These are phyloP conservation scores for Aureobasidium sp. DNA, from an alignment of 2,329 filamentous ascomycete species.

Conservation along the genomic window DNA sequence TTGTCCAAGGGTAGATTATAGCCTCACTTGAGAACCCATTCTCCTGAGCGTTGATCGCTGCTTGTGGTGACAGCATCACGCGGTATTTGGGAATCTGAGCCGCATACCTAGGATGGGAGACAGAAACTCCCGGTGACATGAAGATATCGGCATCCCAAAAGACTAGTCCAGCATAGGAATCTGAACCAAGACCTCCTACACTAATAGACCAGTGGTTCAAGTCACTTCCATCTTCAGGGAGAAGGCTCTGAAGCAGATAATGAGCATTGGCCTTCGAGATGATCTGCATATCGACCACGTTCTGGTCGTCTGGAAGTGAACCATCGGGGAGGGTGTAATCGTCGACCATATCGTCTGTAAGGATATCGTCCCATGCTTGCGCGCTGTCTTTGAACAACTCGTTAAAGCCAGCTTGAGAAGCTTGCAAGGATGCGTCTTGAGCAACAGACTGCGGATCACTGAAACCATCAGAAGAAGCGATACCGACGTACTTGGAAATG, in stretches of 20 bases:
- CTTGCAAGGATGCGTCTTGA: conserved; percentile 44
- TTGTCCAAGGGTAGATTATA: conserved; percentile 60
- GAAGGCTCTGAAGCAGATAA: conserved; percentile 49
- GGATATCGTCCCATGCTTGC: conserved; percentile 52
- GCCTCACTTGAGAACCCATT: conserved; percentile 49
- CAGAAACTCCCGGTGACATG: conserved; percentile 59
- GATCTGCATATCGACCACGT: conserved; percentile 50
- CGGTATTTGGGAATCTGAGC: conserved; percentile 58
- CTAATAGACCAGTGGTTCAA: conserved; percentile 49
- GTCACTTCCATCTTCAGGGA: conserved; percentile 42
- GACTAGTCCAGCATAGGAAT: conserved; percentile 58
- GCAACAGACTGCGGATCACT: conserved; percentile 47
- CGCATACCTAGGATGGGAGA: conserved; percentile 53
- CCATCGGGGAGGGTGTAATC: conserved; percentile 50
- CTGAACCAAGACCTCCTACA: conserved; percentile 58
- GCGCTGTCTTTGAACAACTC: conserved; percentile 47
- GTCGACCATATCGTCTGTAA: conserved; percentile 55
- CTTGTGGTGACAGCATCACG: conserved; percentile 49
- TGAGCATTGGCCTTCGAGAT: conserved; percentile 47
- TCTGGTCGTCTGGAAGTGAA: conserved; percentile 46
- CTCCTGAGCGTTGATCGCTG: conserved; percentile 48
- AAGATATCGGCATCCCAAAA: conserved; percentile 60
- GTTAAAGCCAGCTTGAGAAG: conserved; percentile 46
- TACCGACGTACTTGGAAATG: conserved; percentile 59
- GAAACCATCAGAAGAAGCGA: conserved; percentile 61